Conservation (phyloP, 2,329 filamentous ascomycete genomes). For the Torrubiellomyces zombiae region DNA sequence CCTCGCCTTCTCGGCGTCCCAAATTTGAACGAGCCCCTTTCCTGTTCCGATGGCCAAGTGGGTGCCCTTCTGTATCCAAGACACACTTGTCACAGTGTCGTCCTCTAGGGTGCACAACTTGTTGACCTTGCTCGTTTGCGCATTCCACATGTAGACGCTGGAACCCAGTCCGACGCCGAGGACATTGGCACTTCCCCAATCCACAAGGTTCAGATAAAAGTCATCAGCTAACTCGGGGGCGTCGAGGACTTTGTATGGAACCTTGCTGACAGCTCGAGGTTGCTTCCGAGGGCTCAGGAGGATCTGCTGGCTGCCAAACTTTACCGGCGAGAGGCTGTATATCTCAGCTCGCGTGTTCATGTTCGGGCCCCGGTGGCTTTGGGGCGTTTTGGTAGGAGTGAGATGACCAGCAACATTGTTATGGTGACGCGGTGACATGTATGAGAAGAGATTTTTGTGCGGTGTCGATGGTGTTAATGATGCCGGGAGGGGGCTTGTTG, state of each 20-base stretch:
- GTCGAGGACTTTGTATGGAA: conserved; percentile 94
- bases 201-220: conserved; percentile 93
- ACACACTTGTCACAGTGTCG: conserved; percentile 90
- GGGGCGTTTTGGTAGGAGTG: conserved; percentile 77
- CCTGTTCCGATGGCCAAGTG: conserved; percentile 91
- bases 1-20: conserved; percentile 79
- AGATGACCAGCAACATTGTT: conserved; percentile 60
- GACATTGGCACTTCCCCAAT: conserved; percentile 93
- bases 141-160: conserved; percentile 98
- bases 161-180: conserved; percentile 83
- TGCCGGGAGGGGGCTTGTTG: conserved; percentile 47
- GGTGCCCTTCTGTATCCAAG: conserved; percentile 95
- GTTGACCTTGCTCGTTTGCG: conserved; percentile 74
- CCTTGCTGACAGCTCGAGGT: conserved; percentile 81
- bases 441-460: conserved; percentile 93
- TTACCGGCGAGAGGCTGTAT: conserved; percentile 88
- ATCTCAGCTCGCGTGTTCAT: conserved; percentile 81
- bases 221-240: conserved; percentile 92
- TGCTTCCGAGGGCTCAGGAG: conserved; percentile 79
- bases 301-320: conserved; percentile 85
- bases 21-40: conserved; percentile 91
- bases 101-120: conserved; percentile 87
- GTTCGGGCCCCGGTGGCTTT: conserved; percentile 74
- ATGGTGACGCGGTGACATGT: conserved; percentile 60
- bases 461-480: conserved; percentile 83